Percentiles rank a stretch among this genome's conserved stretches.
These are phyloP conservation scores for Ceratobasidium theobromae DNA, from an alignment of 1,284 basidiomycete species.

Conservation along the genomic window DNA sequence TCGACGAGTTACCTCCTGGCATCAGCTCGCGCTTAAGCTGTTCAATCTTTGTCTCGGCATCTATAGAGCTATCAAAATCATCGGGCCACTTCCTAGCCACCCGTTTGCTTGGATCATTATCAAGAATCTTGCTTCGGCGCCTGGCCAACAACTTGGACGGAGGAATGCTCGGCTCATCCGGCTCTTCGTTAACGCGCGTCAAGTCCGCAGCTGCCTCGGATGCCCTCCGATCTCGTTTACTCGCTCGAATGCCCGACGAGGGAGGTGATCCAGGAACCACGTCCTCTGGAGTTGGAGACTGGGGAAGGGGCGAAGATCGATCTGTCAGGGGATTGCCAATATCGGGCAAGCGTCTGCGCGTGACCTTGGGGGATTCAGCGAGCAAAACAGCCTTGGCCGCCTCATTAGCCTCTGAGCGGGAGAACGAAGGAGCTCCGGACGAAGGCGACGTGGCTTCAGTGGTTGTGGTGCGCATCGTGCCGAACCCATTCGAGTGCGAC, in stretches of 20 bases:
- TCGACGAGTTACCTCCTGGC: not conserved
- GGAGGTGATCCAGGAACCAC: slow-evolving; percentile 8
- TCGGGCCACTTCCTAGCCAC: slow-evolving; percentile 76
- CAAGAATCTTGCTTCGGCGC: slow-evolving; percentile 17
- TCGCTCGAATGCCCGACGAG: slow-evolving; percentile 30
- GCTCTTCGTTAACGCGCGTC: slow-evolving; percentile 68
- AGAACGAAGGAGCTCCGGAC: slow-evolving; percentile 57
- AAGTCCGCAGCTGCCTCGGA: slow-evolving; percentile 66
- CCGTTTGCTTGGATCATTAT: slow-evolving; percentile 14
- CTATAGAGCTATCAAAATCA: slow-evolving; percentile 65
- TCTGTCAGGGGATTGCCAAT: slow-evolving; percentile 29
- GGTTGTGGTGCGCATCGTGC: slow-evolving; percentile 74
- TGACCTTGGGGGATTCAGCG: slow-evolving; percentile 28
- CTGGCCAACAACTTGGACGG: slow-evolving; percentile 10
- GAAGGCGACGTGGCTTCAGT: slow-evolving; percentile 70
- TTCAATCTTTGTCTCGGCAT: slow-evolving; percentile 14
- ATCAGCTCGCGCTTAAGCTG: slow-evolving; percentile 23
- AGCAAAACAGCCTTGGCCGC: slow-evolving; percentile 34
- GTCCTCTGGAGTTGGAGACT: slow-evolving; percentile 24
- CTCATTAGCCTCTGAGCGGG: slow-evolving; percentile 59
- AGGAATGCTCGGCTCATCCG: slow-evolving; percentile 53
- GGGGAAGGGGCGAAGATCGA: slow-evolving; percentile 13
- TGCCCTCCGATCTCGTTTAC: slow-evolving; percentile 56
- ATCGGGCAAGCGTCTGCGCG: slow-evolving; percentile 25
- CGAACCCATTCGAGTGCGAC: slow-evolving; percentile 59